Conservation (phyloP, 78 protist genomes). For the Chrysochromulina parva region DNA sequence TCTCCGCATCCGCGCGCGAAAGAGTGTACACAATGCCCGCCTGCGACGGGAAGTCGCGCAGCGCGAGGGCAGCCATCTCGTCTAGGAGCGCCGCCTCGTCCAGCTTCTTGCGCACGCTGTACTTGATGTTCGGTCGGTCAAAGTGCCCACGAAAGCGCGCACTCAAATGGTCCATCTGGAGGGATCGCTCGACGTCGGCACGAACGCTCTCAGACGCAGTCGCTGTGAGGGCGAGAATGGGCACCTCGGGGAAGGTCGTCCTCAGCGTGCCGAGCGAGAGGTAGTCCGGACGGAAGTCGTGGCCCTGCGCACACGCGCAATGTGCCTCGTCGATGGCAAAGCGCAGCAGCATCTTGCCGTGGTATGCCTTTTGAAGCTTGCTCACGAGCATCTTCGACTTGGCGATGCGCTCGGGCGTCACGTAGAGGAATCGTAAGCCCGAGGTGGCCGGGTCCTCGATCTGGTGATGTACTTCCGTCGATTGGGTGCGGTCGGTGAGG, state of each 20-base stretch:
- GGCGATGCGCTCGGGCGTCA: conserved; percentile 78
- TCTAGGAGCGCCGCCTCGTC: neutral
- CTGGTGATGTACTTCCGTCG: neutral
- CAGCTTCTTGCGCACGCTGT: neutral
- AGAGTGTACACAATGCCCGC: conserved; percentile 95
- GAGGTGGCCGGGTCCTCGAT: neutral
- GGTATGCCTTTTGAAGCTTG: neutral
- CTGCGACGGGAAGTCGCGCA: conserved; percentile 20
- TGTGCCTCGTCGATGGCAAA: conserved; percentile 60
- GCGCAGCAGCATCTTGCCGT: neutral
- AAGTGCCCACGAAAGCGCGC: conserved; percentile 43
- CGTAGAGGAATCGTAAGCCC: conserved; percentile 58
- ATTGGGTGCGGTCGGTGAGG: neutral
- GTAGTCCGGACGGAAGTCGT: conserved; percentile 94
- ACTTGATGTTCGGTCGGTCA: conserved; percentile 84
- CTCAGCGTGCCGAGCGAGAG: neutral
- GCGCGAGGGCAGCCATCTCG: conserved; percentile 52
- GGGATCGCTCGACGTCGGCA: neutral
- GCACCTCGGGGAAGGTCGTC: conserved; percentile 50
- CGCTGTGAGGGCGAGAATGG: conserved; percentile 83
- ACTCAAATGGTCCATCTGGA: neutral
- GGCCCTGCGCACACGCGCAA: conserved; percentile 78
- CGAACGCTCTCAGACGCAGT: conserved; percentile 76
- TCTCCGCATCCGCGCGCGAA: conserved; percentile 65
- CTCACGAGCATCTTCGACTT: neutral